Evolutionary conservation across 1,284 basidiomycete genomes (phyloP).

Genomic region (Pseudozyma thailandica): DNA sequence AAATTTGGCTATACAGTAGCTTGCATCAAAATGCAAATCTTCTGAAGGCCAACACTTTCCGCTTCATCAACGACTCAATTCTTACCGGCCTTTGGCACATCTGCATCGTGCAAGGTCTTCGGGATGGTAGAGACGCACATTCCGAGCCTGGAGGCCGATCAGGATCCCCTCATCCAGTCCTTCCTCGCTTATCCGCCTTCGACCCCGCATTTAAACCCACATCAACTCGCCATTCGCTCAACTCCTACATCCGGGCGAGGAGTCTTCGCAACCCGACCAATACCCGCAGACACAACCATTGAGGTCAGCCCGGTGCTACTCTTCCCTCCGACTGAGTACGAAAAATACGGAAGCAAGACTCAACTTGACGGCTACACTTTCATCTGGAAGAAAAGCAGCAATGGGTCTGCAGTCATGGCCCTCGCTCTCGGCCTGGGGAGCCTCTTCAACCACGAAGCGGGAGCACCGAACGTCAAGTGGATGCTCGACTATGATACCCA

Average conservation of each 20-base stretch:
- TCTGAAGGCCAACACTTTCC: not conserved
- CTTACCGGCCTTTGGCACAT: not conserved
- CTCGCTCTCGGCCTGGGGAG: constrained; percentile 86
- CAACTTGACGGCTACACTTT: constrained; percentile 86
- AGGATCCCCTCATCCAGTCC: constrained; percentile 14
- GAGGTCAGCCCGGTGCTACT: constrained; percentile 89
- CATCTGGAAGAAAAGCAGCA: constrained; percentile 74
- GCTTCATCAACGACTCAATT: not conserved
- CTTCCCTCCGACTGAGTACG: constrained; percentile 73
- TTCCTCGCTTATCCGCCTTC: constrained; percentile 24
- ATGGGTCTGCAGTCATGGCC: constrained; percentile 73
- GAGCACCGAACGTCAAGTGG: constrained; percentile 78
- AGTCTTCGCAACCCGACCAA: constrained; percentile 41
- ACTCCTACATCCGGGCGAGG: constrained; percentile 47
- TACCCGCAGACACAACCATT: constrained; percentile 74
- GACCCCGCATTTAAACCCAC: constrained; percentile 57
- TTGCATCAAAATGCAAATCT: not conserved
- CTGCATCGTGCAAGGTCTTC: not conserved
- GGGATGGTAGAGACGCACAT: constrained; percentile 45
- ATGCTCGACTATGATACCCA: constrained; percentile 71
- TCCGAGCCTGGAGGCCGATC: constrained; percentile 12
- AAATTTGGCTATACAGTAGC: constrained; percentile 18
- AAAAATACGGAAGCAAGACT: constrained; percentile 71
- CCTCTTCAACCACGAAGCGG: constrained; percentile 80
- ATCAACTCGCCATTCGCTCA: constrained; percentile 33